Evolutionary conservation across 306 rosid genomes (phyloP).

Genomic region (Vigna radiata): DNA sequence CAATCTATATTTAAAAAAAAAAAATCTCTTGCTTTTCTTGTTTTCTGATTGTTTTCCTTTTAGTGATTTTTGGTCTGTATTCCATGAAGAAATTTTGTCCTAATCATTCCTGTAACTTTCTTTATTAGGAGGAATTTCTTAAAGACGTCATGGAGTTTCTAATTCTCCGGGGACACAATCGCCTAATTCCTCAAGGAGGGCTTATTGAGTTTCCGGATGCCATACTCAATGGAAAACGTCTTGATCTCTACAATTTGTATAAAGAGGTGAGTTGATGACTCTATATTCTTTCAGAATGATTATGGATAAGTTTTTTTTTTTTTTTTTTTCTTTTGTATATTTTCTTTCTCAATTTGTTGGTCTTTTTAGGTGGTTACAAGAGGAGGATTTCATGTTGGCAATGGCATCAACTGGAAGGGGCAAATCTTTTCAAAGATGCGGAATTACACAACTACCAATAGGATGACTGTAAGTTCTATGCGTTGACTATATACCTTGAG

Average conservation of each 20-base stretch:
- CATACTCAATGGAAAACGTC: conserved; percentile 97
- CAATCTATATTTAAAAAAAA: background rate
- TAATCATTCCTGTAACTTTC: conserved; percentile 8
- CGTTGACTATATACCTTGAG: conserved; percentile 16
- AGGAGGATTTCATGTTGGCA: conserved; percentile 99
- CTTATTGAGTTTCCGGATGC: conserved; percentile 95
- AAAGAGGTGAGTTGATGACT: conserved; percentile 70
- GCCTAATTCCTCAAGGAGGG: conserved; percentile 96
- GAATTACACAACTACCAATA: conserved; percentile 93
- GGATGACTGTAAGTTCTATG: conserved; percentile 87
- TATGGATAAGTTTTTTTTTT: background rate
- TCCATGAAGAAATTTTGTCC: conserved; percentile 14
- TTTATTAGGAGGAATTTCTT: conserved; percentile 84
- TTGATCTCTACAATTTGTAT: conserved; percentile 96
- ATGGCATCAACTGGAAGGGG: conserved; percentile 99
- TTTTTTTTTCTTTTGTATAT: conserved; percentile 12
- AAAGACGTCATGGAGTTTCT: conserved; percentile 98
- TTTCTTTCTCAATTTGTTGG: conserved; percentile 43
- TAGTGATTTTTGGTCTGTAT: background rate
- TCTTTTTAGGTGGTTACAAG: conserved; percentile 86
- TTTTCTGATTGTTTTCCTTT: background rate
- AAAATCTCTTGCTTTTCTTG: background rate
- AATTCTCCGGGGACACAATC: conserved; percentile 86
- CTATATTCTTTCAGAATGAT: conserved; percentile 30
- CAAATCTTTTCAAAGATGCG: conserved; percentile 99